phyloP scores from a whole-genome alignment of 495 filamentous ascomycete genomes.

The Chaetomium tenue region DNA sequence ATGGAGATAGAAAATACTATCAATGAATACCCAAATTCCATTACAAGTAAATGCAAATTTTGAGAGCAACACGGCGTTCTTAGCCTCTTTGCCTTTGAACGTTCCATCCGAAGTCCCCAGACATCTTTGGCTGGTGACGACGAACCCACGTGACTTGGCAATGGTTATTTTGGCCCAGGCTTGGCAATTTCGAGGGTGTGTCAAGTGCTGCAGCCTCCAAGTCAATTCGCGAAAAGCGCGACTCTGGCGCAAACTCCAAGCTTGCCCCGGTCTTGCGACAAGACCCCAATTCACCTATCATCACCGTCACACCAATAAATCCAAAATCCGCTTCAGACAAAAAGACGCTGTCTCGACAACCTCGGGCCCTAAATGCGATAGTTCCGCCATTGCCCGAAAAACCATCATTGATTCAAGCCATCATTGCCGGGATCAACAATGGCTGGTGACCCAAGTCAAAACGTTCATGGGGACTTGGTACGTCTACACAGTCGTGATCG shows the following conservation, averaged over 20 bases:
- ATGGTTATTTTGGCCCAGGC: not conserved
- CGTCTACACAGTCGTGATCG: constrained; percentile 12
- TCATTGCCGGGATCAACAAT: constrained; percentile 18
- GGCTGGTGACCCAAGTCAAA: constrained; percentile 39
- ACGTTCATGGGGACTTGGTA: constrained; percentile 40
- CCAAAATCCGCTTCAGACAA: not conserved
- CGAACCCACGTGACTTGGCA: not conserved
- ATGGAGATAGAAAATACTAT: constrained; percentile 17
- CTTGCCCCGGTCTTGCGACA: constrained; percentile 21
- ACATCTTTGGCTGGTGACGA: not conserved
- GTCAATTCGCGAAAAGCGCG: constrained; percentile 30
- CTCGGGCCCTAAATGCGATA: not conserved
- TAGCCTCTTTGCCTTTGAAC: no score
- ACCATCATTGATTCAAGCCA: not conserved
- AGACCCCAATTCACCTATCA: constrained; percentile 17
- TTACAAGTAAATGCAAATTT: not conserved
- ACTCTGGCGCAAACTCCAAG: constrained; percentile 28
- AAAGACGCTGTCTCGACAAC: not conserved
- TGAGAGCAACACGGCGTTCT: not conserved
- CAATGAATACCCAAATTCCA: not conserved
- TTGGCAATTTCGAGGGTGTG: constrained; percentile 3
- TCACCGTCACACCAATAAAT: not conserved
- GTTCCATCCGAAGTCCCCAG: no score
- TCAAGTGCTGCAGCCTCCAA: not conserved
- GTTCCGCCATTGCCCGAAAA: constrained; percentile 12